Conservation (phyloP, 495 filamentous ascomycete genomes). For the Trichoderma erinaceum region DNA sequence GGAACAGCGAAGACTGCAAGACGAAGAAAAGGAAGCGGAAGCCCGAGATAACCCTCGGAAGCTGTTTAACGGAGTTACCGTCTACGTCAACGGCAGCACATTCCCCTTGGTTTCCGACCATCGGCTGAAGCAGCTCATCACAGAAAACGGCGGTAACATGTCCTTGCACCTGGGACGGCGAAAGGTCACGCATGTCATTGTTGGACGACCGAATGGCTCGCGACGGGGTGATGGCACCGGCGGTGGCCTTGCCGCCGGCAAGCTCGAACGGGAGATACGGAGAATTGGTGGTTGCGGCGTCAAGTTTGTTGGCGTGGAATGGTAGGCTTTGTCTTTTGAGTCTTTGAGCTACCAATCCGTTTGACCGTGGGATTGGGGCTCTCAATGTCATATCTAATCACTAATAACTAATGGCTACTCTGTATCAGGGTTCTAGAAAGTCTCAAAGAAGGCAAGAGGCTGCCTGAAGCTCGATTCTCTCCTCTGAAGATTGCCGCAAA, state of each 20-base stretch:
- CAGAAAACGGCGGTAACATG: conserved; percentile 62
- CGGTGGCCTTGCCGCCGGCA: conserved; percentile 72
- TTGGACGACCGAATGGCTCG: conserved; percentile 51
- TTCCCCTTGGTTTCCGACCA: conserved; percentile 78
- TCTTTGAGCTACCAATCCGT: too few species aligned
- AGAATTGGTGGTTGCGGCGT: conserved; percentile 56
- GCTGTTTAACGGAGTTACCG: conserved; percentile 59
- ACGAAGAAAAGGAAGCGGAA: conserved; percentile 25
- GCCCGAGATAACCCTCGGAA: conserved; percentile 22
- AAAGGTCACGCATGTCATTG: conserved; percentile 79
- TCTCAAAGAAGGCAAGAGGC: conserved; percentile 64
- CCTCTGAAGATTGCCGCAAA: conserved; percentile 52
- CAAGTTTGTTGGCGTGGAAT: conserved; percentile 80
- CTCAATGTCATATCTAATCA: too few species aligned
- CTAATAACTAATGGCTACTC: not conserved
- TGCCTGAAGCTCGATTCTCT: conserved; percentile 67
- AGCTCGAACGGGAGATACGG: conserved; percentile 76
- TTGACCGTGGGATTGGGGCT: too few species aligned
- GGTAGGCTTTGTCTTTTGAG: conserved; percentile 45
- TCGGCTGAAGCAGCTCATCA: conserved; percentile 72
- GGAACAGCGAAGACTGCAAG: conserved; percentile 30
- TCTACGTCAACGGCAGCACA: conserved; percentile 90
- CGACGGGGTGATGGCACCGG: conserved; percentile 48
- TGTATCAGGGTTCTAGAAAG: conserved; percentile 63
- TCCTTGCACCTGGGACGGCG: conserved; percentile 62